Evolutionary conservation across 768 basidiomycete genomes (phyloP), one percentile per base, ranked within the genome.

Genomic region (Lactifluus volemus): DNA sequence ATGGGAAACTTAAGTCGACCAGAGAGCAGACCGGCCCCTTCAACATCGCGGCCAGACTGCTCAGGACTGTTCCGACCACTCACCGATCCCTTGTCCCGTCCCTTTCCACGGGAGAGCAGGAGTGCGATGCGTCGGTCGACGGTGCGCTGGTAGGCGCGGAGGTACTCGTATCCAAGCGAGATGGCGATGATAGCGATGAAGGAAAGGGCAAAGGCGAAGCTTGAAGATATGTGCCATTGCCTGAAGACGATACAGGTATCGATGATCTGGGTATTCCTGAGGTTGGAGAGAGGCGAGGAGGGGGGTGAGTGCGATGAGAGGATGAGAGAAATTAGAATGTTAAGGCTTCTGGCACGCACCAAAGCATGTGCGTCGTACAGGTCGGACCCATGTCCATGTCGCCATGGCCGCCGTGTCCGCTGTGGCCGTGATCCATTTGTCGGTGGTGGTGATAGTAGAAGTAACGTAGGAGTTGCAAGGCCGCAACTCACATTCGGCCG

Each of bases 341-440:
- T 3, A 4, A 25, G 45, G 44, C n/a, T 45, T 19, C 44, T 32
- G 38, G 32, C 38, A 68, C 70, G 49, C 64, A 85, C 84, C 89
- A 92, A 67, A 92, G 82, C 90, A 92, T 92, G 72, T 89, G 75
- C 84, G 88, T 86, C 8, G 81, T 73, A 70, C 90, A 92, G 49
- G 48, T 77, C 0, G 77, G 72, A 19, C 71, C 73, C 74, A 75
- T 76, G 55, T 74, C 77, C 78, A 79, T 81, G 59, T 69, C 78
- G 62, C 17, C 60, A 47, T 65, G 69, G 42, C 63, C 61, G 0
- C 44, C 58, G 67, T 83, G 80, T 36, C 71, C 80, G 53, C 74
- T 72, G 68, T 84, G 82, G 30, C 68, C 70, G 70, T 74, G 73
- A 52, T 70, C 67, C 72, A 73, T 73, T 25, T 42, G 55, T 66